phyloP scores from a whole-genome alignment of 2,329 filamentous ascomycete species.

The Phialophora expanda region DNA sequence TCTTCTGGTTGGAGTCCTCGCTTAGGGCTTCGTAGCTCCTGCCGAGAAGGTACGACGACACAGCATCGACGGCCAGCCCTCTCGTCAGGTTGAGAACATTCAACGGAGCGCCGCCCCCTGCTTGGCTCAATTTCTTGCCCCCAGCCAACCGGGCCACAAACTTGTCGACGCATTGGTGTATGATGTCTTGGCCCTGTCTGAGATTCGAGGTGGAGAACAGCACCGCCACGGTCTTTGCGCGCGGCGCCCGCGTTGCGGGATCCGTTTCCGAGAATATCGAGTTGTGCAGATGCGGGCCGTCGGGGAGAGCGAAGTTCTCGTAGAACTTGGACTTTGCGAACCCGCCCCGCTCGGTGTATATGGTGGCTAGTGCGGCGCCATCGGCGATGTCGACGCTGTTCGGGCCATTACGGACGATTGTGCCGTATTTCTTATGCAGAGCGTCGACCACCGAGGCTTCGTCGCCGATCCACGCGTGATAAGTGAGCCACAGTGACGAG shows the following conservation, averaged over 20 bases:
- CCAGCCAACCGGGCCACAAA: constrained; percentile 52
- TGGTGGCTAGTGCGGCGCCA: constrained; percentile 53
- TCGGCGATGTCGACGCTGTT: constrained; percentile 52
- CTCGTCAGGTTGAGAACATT: constrained; percentile 58
- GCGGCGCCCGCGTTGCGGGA: constrained; percentile 47
- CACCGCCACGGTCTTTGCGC: constrained; percentile 58
- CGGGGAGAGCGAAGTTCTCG: constrained; percentile 60
- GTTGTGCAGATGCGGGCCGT: constrained; percentile 51
- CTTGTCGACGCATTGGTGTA: constrained; percentile 51
- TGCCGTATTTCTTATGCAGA: constrained; percentile 46
- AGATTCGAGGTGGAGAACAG: constrained; percentile 58
- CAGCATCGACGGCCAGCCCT: constrained; percentile 60
- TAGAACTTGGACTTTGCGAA: constrained; percentile 61
- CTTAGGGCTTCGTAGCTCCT: constrained; percentile 56
- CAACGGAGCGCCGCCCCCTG: constrained; percentile 43
- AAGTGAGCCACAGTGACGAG: constrained; percentile 45
- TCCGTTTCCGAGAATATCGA: constrained; percentile 56
- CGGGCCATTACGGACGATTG: constrained; percentile 48
- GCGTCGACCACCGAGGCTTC: constrained; percentile 41
- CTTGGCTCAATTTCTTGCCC: constrained; percentile 39
- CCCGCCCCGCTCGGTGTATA: constrained; percentile 60
- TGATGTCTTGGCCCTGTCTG: constrained; percentile 45
- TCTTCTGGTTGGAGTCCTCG: constrained; percentile 40
- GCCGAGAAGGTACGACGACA: constrained; percentile 60
- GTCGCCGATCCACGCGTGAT: constrained; percentile 45